Base-by-base conservation (phyloP, 2,329 filamentous ascomycete genomes). In the Aspergillus sp. region DNA sequence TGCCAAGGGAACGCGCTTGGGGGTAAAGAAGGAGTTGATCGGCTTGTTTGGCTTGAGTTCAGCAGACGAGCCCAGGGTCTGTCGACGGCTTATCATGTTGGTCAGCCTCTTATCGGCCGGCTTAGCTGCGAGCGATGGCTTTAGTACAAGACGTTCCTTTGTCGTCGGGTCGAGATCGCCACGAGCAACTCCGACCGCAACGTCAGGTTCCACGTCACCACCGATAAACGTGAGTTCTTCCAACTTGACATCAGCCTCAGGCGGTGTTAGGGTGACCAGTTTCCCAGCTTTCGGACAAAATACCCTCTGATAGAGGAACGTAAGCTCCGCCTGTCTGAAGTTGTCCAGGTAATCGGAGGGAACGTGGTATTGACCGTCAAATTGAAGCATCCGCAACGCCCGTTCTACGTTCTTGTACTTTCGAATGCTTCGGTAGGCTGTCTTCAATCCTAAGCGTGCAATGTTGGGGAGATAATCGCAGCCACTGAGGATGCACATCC, bases 401-500 rank as follows among this genome's bases (percentile, higher is more conserved):
- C 88, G 89, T 55, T 98, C 94, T 5, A 95, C 85, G 0, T 87
- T 91, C 75, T 94, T 96, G 79, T 96, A 86, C 75, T 96, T 96
- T 61, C 94, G 88, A 61, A 99, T 84, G 80, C 95, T 86, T 48
- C 92, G 88, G 76, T 99, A 90, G 0, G 95, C 94, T 5, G 93
- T 98, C 81, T 97, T 98, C 58, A 99, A 77, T 0, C 95, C 95
- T 76, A 99, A 87, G 54, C 90, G 90, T 59, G 87, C 88, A 63
- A 99, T 90, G 60, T 90, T 90, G 2, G 88, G 82, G n/a, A 98
- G 84, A 74, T 99, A 99, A 73, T 99, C 95, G 73, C 95, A 99
- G 7, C 95, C 95, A 72, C 92, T 96, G 61, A 99, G 79, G 66
- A 99, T 99, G 42, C 93, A 92, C 95, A 99, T 99, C 56, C 88